Base-by-base conservation (phyloP, 805 yeast species). In the Suhomyces vadensis region DNA sequence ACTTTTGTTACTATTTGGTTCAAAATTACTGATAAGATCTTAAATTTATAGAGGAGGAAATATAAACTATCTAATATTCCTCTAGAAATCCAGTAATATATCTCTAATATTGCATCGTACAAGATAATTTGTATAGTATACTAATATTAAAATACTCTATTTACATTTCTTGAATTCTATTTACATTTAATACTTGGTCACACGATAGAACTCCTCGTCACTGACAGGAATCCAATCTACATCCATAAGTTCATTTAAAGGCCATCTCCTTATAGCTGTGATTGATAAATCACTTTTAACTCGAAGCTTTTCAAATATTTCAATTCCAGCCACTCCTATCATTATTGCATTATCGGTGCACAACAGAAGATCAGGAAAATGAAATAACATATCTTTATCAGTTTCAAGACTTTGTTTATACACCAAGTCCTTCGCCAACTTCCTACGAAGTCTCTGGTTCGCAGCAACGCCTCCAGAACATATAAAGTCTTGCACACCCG, bases 321-420 rank as follows among this genome's bases (percentile, higher is more conserved):
- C 97, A 6, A 92, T 87, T 0, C 97, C 99, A 0, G 98, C 96
- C 82, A 95, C 88, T 1, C 97, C 99, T 41, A 94, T 94, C 99
- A 94, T 94, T 2, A 89, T 79, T 0, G 97, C 96, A 62, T 94
- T 94, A 58, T 94, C 99, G 0, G 97, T 89, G 59, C 99, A 94
- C 47, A 90, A 67, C 1, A 74, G 64, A 2, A 82, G 69, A 16
- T 79, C 81, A 0, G 97, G 96, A 54, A 82, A 88, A 51, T 79
- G 78, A 37, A 82, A 79, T 1, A 59, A 53, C n/a, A 62, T 43
- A 2, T 39, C 29, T 5, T 40, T 22, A 22, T 36, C 44, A 33
- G 41, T 26, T 52, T 36, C 42, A 17, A 47, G 40, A 21, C 42
- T 31, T 11, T 36, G 22, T 6, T 44, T 44, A 2, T 56, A 56